A percentile compares a stretch with the other conserved stretches of the same genome.
Conservation (phyloP, 1,284 basidiomycete species). For the Polyporus tsugae region DNA sequence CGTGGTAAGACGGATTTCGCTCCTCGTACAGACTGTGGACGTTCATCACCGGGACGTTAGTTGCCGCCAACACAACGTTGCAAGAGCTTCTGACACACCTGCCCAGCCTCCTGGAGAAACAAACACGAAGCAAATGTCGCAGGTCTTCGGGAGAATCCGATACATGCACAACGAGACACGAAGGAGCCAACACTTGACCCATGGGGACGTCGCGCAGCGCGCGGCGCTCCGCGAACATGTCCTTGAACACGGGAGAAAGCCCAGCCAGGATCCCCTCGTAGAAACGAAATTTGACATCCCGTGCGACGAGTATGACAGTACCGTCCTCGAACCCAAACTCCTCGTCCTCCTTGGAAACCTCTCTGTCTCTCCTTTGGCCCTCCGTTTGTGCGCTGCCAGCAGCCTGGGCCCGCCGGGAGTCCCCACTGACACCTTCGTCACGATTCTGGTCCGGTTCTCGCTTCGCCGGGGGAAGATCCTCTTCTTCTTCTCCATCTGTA, state of each 20-base stretch:
- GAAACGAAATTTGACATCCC: conserved; percentile 12
- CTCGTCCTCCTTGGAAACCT: neutral
- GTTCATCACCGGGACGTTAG: neutral
- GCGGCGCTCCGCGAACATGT: conserved; percentile 5
- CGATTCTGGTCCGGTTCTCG: neutral
- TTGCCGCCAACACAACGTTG: neutral
- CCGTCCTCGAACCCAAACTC: conserved; percentile 19
- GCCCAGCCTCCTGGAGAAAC: conserved; percentile 7
- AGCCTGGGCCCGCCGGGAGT: neutral
- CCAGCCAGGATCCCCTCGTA: neutral
- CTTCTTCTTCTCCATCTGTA: neutral
- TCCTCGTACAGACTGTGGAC: neutral
- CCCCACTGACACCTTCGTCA: neutral
- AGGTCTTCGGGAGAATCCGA: conserved; percentile 11
- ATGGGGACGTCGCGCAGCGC: neutral
- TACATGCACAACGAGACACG: neutral
- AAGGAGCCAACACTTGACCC: neutral
- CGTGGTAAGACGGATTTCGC: neutral
- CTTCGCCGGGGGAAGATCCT: neutral
- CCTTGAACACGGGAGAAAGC: conserved; percentile 14
- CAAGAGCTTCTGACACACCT: neutral
- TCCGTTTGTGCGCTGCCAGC: neutral
- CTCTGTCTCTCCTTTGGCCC: neutral
- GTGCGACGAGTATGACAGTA: conserved; percentile 1
- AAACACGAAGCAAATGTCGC: neutral